These are phyloP conservation scores for Tillandsia leiboldiana DNA, from an alignment of 176 grass and related monocot genomes.

Conservation along the genomic window DNA sequence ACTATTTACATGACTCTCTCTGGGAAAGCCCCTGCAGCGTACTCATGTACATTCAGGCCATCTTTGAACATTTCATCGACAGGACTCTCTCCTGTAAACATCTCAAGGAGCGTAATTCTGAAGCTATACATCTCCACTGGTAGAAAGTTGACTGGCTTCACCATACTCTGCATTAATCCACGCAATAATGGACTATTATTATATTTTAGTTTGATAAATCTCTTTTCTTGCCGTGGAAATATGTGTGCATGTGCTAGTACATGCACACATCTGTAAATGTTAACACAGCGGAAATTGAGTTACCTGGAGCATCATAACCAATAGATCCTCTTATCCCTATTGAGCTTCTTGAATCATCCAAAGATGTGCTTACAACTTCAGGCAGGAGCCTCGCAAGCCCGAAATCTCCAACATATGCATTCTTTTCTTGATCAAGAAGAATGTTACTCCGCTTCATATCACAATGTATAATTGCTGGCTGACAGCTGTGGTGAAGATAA, in stretches of 20 bases:
- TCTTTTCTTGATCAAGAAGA: conserved; percentile 35
- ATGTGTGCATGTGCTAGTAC: no score
- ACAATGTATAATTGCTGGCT: conserved; percentile 21
- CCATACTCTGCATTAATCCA: neutral
- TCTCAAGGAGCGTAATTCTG: neutral
- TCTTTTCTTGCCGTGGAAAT: no score
- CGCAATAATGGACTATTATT: neutral
- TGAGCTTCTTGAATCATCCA: neutral
- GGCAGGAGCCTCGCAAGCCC: conserved; percentile 27
- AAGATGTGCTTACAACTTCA: conserved; percentile 13
- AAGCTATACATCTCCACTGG: neutral
- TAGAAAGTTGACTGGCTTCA: neutral
- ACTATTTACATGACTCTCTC: neutral
- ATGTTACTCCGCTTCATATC: conserved; percentile 16
- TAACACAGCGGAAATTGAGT: neutral
- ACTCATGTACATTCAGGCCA: neutral
- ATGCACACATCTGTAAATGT: no score
- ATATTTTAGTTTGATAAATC: no score
- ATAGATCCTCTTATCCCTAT: conserved; percentile 29
- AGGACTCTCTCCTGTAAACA: conserved; percentile 8
- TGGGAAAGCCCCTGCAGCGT: neutral
- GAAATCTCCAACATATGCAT: conserved; percentile 17
- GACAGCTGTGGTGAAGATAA: conserved; percentile 40
- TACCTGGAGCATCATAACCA: conserved; percentile 42
- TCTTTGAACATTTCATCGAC: conserved; percentile 6